Evolutionary conservation across 2,329 filamentous ascomycete genomes (phyloP), one percentile per base, ranked within the genome.

Genomic region (Paecilomyces fulvus): DNA sequence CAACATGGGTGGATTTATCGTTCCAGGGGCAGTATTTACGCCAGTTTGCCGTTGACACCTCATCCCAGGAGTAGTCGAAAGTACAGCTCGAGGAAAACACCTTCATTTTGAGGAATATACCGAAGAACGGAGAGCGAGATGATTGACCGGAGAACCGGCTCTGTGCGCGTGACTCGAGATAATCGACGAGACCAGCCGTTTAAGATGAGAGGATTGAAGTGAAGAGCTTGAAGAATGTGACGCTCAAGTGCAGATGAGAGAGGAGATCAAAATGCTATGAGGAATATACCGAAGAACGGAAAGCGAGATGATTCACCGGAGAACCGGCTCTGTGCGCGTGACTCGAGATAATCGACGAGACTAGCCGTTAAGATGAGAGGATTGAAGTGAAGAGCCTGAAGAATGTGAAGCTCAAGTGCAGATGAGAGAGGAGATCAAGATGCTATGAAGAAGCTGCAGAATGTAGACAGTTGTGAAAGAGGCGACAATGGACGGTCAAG

Each of bases 11-110:
- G n/a, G 89, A 92, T 77, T 96, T 94, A 74, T 96, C 89, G 79
- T 99, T 99, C 92, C 94, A 97, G 20, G 92, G 92, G 68, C 90
- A 95, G 77, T 99, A 99, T 75, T 99, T 99, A 65, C 86, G 88
- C 94, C 94, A 99, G 82, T 99, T 99, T 71, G 89, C 91, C 12
- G 90, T 91, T 25, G 91, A 96, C 33, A 99, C 94, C 75, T 97
- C 92, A 69, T 96, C 90, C 94, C 94, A 99, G 50, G 92, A 95
- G 81, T 99, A 99, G 78, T 96, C 83, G 77, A 95, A 99, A 59
- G 90, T 91, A 75, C 90, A 89, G 43, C 81, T 80, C 68, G 90
- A 95, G 65, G 90, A 89, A 70, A 97, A 97, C 76, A 97, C 89
- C 82, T 95, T 96, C 94, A 99, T 97, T 54, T 58, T 77, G 65